Evolutionary conservation across 805 yeast species (phyloP).

Genomic region (Naumovozyma baii): DNA sequence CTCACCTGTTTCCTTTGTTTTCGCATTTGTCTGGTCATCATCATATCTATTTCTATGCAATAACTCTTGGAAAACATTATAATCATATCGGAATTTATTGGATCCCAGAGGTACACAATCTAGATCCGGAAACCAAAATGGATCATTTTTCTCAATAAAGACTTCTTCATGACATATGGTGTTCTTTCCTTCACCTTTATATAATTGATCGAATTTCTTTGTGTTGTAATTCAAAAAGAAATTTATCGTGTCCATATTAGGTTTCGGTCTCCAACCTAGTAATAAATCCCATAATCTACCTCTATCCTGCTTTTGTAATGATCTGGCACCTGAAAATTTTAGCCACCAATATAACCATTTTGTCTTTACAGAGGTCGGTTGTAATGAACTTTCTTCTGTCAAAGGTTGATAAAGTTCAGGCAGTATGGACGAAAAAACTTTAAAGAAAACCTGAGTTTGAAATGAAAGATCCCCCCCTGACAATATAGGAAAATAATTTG

Average conservation of each 20-base stretch:
- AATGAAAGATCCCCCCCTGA: conserved; percentile 29
- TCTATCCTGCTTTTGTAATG: conserved; percentile 69
- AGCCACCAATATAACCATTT: conserved; percentile 96
- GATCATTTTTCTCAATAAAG: conserved; percentile 16
- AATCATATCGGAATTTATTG: conserved; percentile 18
- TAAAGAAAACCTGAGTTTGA: conserved; percentile 37
- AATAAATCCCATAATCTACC: conserved; percentile 86
- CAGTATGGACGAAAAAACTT: conserved; percentile 50
- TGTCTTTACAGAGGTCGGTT: conserved; percentile 45
- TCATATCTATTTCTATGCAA: conserved; percentile 21
- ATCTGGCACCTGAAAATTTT: conserved; percentile 80
- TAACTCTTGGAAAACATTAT: conserved; percentile 24
- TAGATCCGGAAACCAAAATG: conserved; percentile 32
- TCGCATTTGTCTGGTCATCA: neutral
- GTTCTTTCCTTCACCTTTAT: conserved; percentile 5
- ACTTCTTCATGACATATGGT: neutral
- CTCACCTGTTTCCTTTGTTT: conserved; percentile 1
- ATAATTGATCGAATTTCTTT: conserved; percentile 25
- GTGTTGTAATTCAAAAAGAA: conserved; percentile 29
- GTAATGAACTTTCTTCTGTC: conserved; percentile 69
- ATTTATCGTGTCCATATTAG: conserved; percentile 22
- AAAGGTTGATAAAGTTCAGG: conserved; percentile 73
- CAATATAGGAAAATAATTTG: conserved; percentile 26
- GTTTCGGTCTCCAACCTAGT: conserved; percentile 60
- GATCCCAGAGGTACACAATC: conserved; percentile 22